These are phyloP conservation scores for Kingdonia uniflora DNA, from an alignment of 164 flowering plant species.

Conservation along the genomic window DNA sequence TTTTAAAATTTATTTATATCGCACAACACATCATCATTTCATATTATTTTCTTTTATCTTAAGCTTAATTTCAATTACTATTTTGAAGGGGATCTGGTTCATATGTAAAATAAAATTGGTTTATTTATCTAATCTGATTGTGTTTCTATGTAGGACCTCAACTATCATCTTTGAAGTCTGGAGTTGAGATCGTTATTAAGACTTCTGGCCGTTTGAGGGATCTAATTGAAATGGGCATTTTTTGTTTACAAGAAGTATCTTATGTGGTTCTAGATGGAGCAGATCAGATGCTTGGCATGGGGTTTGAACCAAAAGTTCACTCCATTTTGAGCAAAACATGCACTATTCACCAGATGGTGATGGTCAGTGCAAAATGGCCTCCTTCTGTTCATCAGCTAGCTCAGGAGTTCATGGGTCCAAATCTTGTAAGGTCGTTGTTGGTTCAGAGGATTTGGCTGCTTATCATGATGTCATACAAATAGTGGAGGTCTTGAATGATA, in stretches of 20 bases:
- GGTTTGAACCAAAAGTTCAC: conserved; percentile 95
- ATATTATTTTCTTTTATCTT: no score
- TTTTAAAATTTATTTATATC: no score
- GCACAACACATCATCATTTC: no score
- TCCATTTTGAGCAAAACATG: conserved; percentile 67
- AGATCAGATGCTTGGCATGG: conserved; percentile 99
- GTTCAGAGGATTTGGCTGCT: conserved; percentile 98
- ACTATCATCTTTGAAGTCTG: no score
- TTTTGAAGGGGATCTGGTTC: no score
- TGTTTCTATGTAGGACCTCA: no score
- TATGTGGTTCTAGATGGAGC: conserved; percentile 99
- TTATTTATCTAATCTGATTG: no score
- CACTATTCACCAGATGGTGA: conserved; percentile 75
- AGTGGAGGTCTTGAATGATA: no score
- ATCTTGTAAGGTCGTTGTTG: conserved; percentile 96
- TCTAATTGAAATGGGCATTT: conserved; percentile 67
- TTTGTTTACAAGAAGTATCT: conserved; percentile 73
- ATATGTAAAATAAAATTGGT: no score
- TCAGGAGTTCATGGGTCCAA: conserved; percentile 75
- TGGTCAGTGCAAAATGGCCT: conserved; percentile 99
- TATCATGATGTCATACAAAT: no score
- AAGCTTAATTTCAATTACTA: no score
- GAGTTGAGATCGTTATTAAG: conserved; percentile 90
- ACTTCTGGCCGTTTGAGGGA: conserved; percentile 96
- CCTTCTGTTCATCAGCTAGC: conserved; percentile 74